Evolutionary conservation across 139 green algal genomes (phyloP).

Genomic region (Zygnema circumcarinatum): DNA sequence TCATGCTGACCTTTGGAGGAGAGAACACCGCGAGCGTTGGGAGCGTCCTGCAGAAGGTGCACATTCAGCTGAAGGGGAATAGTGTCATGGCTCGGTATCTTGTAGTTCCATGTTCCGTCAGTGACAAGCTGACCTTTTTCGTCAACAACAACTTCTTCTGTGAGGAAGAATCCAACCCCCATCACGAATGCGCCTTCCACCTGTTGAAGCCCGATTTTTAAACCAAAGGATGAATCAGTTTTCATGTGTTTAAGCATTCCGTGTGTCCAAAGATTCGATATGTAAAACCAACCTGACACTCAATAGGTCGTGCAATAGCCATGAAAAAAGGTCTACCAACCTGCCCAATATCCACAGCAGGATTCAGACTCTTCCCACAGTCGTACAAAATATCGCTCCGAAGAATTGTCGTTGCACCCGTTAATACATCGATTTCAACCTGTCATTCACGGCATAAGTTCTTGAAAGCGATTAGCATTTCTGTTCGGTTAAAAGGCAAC

Average conservation of each 20-base stretch:
- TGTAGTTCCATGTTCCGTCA: slow-evolving; percentile 51
- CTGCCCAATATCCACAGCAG: slow-evolving; percentile 74
- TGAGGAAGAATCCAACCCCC: slow-evolving; percentile 30
- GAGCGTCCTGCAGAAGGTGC: slow-evolving; percentile 9
- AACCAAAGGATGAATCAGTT: not conserved
- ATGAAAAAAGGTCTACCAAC: too few species aligned
- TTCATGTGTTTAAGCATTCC: slow-evolving; percentile 1
- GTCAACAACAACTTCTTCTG: slow-evolving; percentile 86
- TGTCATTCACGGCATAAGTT: too few species aligned
- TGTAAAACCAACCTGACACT: too few species aligned
- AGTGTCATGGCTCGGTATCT: slow-evolving; percentile 22
- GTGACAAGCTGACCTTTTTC: slow-evolving; percentile 21
- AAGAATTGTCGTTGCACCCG: slow-evolving; percentile 29
- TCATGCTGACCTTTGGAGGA: slow-evolving; percentile 49
- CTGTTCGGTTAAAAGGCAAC: too few species aligned
- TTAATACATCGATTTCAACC: slow-evolving; percentile 72
- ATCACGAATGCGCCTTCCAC: slow-evolving; percentile 46
- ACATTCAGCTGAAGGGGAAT: slow-evolving; percentile 28
- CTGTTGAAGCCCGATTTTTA: slow-evolving; percentile 19
- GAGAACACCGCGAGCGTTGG: slow-evolving; percentile 21
- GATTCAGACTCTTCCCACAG: slow-evolving; percentile 69
- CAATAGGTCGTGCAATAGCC: too few species aligned
- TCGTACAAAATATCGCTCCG: slow-evolving; percentile 57
- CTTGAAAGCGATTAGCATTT: too few species aligned
- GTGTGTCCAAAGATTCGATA: too few species aligned